Evolutionary conservation across 1,284 basidiomycete genomes (phyloP).

Genomic region (Ceratobasidium sp.): DNA sequence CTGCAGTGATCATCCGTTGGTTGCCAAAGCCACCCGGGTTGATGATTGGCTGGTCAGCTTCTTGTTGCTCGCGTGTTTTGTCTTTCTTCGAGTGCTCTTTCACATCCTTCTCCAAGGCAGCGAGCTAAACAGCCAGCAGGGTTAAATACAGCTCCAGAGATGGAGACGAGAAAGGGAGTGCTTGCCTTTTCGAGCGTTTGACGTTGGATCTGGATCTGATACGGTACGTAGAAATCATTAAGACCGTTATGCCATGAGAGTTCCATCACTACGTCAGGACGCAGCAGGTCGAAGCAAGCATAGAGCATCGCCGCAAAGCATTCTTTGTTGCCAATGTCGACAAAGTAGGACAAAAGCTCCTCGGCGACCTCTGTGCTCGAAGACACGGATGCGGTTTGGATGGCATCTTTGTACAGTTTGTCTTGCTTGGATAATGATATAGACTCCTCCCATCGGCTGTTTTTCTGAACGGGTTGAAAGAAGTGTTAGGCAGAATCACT

Average conservation of each 20-base stretch:
- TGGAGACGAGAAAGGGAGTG: background rate
- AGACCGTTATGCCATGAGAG: slow-evolving; percentile 95
- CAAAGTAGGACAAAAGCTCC: slow-evolving; percentile 92
- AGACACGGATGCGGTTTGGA: slow-evolving; percentile 91
- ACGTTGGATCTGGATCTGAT: slow-evolving; percentile 87
- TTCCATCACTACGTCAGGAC: slow-evolving; percentile 93
- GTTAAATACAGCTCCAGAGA: slow-evolving; percentile 42
- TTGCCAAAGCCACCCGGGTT: slow-evolving; percentile 75
- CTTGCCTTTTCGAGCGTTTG: slow-evolving; percentile 73
- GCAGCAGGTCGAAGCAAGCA: slow-evolving; percentile 92
- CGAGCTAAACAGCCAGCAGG: slow-evolving; percentile 61
- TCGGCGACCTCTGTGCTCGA: slow-evolving; percentile 86
- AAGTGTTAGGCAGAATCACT: slow-evolving; percentile 4
- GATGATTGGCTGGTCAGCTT: slow-evolving; percentile 83
- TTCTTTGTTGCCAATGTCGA: slow-evolving; percentile 98
- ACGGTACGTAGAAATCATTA: slow-evolving; percentile 97
- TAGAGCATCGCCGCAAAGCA: slow-evolving; percentile 93
- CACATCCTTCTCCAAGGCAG: slow-evolving; percentile 82
- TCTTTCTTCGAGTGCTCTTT: slow-evolving; percentile 83
- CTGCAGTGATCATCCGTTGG: slow-evolving; percentile 71
- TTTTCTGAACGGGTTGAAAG: slow-evolving; percentile 72
- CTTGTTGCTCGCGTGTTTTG: slow-evolving; percentile 85
- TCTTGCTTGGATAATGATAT: slow-evolving; percentile 95
- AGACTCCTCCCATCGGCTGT: slow-evolving; percentile 93
- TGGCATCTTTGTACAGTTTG: slow-evolving; percentile 95